Evolutionary conservation across 1,284 basidiomycete genomes (phyloP), one percentile per base, ranked within the genome.

Genomic region (Cryptococcus floricola): DNA sequence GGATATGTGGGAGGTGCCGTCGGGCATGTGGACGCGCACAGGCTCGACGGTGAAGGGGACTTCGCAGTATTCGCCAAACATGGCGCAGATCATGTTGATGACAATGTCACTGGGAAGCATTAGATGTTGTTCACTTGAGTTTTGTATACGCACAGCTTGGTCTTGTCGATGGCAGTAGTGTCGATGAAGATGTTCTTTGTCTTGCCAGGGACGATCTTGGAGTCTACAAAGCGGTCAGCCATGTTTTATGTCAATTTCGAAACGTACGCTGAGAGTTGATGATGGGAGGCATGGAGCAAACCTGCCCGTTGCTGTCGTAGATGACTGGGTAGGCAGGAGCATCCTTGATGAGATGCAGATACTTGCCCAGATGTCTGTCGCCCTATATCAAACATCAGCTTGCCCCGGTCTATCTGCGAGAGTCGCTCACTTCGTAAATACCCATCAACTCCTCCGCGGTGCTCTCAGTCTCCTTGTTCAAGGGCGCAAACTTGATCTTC

Each of bases 311-410:
- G 19, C 84, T 80, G 76, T 98, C 95, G 78, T 98, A 98, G 74
- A 98, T 96, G 78, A 98, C 89, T 23, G 96, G 96, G 78, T 97
- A 98, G 43, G 95, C 91, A 7, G 95, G 91, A 10, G 90, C 91
- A 72, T 97, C 91, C 27, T 87, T 85, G 73, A 98, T 94, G 75
- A 99, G 96, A 64, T 82, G 89, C 42, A 99, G 83, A 78, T 91
- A 98, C 73, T 84, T 85, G 45, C 85, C 82, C 46, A 99, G 81
- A 72, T 98, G 92, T 77, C 92, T 90, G 74, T 98, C 96, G 48
- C 84, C 85, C 91, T 95, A 67, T 2, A 39, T 6, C 18, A 31
- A 0, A 45, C 37, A 19, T 54, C 53, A 63, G 57, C 49, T 41
- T 19, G 23, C 9, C 5, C 25, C 13, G 19, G 46, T 9, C 8